These are phyloP conservation scores for Magnolia sinica DNA, from an alignment of 164 flowering plant species.

Conservation along the genomic window DNA sequence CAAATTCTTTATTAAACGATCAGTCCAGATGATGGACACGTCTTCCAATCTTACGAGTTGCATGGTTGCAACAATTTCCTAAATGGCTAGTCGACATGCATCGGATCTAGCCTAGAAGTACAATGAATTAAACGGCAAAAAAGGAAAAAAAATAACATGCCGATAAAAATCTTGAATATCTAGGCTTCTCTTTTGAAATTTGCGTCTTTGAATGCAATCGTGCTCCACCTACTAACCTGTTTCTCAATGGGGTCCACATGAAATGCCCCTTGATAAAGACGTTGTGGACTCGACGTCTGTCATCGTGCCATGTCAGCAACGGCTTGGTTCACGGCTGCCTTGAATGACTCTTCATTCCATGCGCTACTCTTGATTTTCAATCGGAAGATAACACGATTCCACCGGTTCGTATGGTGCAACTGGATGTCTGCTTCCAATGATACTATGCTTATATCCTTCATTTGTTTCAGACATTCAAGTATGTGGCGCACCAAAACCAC, in stretches of 20 bases:
- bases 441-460: slow-evolving; percentile 29
- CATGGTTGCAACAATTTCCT: no score
- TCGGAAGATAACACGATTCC: slow-evolving; percentile 28
- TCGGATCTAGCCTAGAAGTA: no score
- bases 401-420: slow-evolving; percentile 15
- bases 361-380: slow-evolving; percentile 30
- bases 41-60: no score
- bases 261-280: neutral
- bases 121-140: no score
- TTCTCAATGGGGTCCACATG: neutral
- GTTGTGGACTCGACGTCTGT: neutral
- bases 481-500: slow-evolving; percentile 36
- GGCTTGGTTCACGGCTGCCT: slow-evolving; percentile 22
- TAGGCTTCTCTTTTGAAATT: no score
- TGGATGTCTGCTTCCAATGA: slow-evolving; percentile 46
- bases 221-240: no score
- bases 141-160: no score
- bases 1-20: no score
- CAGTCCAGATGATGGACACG: no score
- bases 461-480: slow-evolving; percentile 49
- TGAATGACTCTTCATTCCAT: slow-evolving; percentile 24
- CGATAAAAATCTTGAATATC: no score
- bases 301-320: slow-evolving; percentile 13
- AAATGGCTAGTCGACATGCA: no score
- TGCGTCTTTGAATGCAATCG: no score